Evolutionary conservation across 2,329 filamentous ascomycete species (phyloP), one percentile per base, ranked within the genome.

Genomic region (Xylaria sp.): DNA sequence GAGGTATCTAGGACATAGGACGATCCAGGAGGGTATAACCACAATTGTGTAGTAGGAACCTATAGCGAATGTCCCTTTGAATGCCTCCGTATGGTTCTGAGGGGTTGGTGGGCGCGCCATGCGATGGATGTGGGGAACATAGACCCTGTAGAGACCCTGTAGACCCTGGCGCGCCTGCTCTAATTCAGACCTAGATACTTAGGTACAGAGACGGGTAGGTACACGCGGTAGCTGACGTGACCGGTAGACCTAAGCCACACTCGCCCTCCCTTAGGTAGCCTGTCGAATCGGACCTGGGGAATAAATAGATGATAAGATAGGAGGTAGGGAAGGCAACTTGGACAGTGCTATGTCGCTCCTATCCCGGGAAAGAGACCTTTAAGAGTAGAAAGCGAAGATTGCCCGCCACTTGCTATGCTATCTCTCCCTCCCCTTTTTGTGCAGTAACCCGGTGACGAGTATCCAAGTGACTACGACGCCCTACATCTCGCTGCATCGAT

Each of bases 201-300:
- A 27, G 24, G 24, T 27, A 27, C 24, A 27, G 2, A 27, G 24
- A 27, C 24, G 24, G 50, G 50, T 51, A 51, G 48, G 12, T 51
- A 51, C 34, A 36, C 34, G 50, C 50, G 32, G 50, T 11, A 14
- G 53, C 53, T 56, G 53, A 56, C 53, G 53, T 27, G 53, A 36
- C 30, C 50, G n/a, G 17, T 12, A 17, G 36, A 19, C 21, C n/a
- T 56, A 36, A 56, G 53, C 53, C 53, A 56, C 53, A 36, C n/a
- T 53, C 27, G 9, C 24, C 14, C 12, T 53, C 24, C 17, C 30
- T 11, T 12, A 53, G 6, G 19, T 6, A 12, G 48, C 4, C 19
- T 30, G 24, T 27, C 24, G 24, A 27, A 27, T 27, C 24, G 24
- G 24, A 27, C 24, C 24, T 14, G 12, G 21, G 24, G 12, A 21